Conservation (phyloP, 2,329 filamentous ascomycete genomes). For the Xylariomycetidae sp. region DNA sequence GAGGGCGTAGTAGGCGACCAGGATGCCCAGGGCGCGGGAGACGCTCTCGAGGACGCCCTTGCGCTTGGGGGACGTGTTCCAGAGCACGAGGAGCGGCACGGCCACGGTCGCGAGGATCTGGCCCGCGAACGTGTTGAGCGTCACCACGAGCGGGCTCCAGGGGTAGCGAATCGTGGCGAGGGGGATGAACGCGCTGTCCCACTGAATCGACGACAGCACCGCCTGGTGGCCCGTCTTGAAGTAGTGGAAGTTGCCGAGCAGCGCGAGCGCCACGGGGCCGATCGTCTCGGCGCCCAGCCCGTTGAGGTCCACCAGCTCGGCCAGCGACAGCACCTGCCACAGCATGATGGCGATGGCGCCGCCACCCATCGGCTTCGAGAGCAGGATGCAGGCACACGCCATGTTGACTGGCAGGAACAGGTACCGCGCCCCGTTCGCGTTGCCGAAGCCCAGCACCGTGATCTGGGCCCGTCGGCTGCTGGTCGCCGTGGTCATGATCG, state of each 20-base stretch:
- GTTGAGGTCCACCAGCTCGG: slow-evolving; percentile 58
- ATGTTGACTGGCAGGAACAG: slow-evolving; percentile 77
- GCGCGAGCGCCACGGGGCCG: slow-evolving; percentile 74
- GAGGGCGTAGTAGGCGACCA: slow-evolving; percentile 76
- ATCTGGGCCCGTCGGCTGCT: slow-evolving; percentile 49
- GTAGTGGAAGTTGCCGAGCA: slow-evolving; percentile 91
- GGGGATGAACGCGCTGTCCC: slow-evolving; percentile 92
- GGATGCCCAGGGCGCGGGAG: slow-evolving; percentile 64
- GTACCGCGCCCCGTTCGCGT: slow-evolving; percentile 87
- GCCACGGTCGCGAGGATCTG: slow-evolving; percentile 77
- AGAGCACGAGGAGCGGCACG: slow-evolving; percentile 76
- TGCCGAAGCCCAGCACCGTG: slow-evolving; percentile 84
- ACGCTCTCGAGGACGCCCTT: slow-evolving; percentile 63
- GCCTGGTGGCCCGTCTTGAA: slow-evolving; percentile 99
- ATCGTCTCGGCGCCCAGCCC: slow-evolving; percentile 62
- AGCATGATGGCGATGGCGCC: slow-evolving; percentile 76
- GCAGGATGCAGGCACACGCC: slow-evolving; percentile 66
- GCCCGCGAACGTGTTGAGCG: slow-evolving; percentile 81
- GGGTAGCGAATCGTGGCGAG: slow-evolving; percentile 79
- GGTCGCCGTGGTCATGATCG: slow-evolving; percentile 52
- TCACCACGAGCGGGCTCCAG: slow-evolving; percentile 76
- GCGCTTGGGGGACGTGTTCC: slow-evolving; percentile 79
- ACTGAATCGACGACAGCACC: slow-evolving; percentile 80
- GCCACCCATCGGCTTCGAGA: slow-evolving; percentile 92
- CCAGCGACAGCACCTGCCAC: slow-evolving; percentile 82